Evolutionary conservation across 257 asterid genomes (phyloP).

Genomic region (Ligustrum vulgare): DNA sequence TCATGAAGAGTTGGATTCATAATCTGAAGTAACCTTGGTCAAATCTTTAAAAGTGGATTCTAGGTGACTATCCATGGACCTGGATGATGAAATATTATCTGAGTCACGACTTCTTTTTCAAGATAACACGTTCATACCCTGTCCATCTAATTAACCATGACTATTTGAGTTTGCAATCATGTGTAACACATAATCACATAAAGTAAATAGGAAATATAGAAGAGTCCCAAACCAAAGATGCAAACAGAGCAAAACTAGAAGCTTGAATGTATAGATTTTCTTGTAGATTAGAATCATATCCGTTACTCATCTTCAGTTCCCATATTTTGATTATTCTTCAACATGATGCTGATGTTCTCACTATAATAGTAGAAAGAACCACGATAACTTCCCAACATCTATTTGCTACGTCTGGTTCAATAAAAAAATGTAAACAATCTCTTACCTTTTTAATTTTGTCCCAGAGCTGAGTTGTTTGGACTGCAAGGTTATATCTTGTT

Average conservation of each 20-base stretch:
- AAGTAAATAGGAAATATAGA: slow-evolving; percentile 3
- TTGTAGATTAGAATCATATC: not conserved
- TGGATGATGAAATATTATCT: slow-evolving; percentile 27
- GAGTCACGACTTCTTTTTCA: slow-evolving; percentile 58
- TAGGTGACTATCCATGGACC: slow-evolving; percentile 27
- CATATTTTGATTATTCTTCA: not conserved
- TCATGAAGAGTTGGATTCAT: too few relatives aligned
- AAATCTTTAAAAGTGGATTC: slow-evolving; percentile 38
- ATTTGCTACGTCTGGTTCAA: not conserved
- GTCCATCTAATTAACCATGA: slow-evolving; percentile 22
- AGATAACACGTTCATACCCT: slow-evolving; percentile 33
- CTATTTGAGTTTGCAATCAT: slow-evolving; percentile 37
- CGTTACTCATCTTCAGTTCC: not conserved
- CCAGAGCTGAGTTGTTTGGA: slow-evolving; percentile 39
- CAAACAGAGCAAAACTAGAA: not conserved
- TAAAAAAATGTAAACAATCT: not conserved
- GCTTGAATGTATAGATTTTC: not conserved
- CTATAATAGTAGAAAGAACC: not conserved
- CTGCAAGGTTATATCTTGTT: slow-evolving; percentile 36
- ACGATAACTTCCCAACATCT: not conserved
- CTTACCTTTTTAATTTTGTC: slow-evolving; percentile 54
- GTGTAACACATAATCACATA: slow-evolving; percentile 17
- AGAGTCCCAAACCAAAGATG: not conserved
- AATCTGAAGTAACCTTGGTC: slow-evolving; percentile 28
- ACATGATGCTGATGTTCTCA: not conserved